Conservation (phyloP, 1,284 basidiomycete species). For the Ceratobasidium sp. region DNA sequence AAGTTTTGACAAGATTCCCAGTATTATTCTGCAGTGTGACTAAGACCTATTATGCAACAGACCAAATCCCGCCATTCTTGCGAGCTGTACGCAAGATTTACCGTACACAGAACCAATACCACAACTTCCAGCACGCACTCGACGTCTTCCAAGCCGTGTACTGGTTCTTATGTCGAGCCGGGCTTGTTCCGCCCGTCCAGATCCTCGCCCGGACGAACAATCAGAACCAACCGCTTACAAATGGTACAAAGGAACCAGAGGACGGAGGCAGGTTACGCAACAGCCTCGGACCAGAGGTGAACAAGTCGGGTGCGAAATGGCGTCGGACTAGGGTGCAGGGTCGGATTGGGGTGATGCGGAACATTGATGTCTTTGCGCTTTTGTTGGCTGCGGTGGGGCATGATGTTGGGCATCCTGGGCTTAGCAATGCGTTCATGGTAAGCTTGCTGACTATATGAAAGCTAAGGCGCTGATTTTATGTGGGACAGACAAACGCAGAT, state of each 20-base stretch:
- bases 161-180: conserved; percentile 81
- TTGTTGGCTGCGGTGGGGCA: conserved; percentile 93
- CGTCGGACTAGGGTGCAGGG: conserved; percentile 42
- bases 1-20: conserved; percentile 54
- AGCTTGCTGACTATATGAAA: conserved; percentile 52
- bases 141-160: conserved; percentile 95
- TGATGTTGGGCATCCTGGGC: conserved; percentile 94
- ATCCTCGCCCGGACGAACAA: conserved; percentile 61
- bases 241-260: not conserved
- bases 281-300: conserved; percentile 48
- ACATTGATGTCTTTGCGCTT: conserved; percentile 83
- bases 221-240: conserved; percentile 7
- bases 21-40: conserved; percentile 38
- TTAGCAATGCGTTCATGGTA: conserved; percentile 93
- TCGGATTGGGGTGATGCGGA: conserved; percentile 64
- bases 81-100: conserved; percentile 88
- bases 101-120: conserved; percentile 90
- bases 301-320: conserved; percentile 48
- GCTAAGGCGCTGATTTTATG: conserved; percentile 14
- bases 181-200: conserved; percentile 80
- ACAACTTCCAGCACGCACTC: conserved; percentile 94
- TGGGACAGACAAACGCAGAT: conserved; percentile 85
- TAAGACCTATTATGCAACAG: conserved; percentile 49
- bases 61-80: conserved; percentile 79
- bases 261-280: conserved; percentile 35